Conservation (phyloP, 352 stramenopile species). For the Globisporangium polare region DNA sequence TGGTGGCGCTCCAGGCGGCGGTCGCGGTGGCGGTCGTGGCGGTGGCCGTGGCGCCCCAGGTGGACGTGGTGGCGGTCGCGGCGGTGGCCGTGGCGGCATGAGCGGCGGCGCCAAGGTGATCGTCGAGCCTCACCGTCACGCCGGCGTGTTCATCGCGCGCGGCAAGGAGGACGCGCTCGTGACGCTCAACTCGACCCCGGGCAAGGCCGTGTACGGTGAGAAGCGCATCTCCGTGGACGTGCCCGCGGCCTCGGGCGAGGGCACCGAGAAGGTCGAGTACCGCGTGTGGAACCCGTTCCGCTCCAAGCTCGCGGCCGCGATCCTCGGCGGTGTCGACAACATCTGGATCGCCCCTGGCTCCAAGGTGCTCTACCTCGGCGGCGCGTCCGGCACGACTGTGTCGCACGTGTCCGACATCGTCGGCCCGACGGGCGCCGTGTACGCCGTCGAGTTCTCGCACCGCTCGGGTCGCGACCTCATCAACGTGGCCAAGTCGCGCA, state of each 20-base stretch:
- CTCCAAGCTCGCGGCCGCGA: conserved; percentile 98
- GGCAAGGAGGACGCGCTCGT: conserved; percentile 99
- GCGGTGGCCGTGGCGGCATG: conserved; percentile 85
- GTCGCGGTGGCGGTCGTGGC: conserved; percentile 33
- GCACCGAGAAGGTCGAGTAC: conserved; percentile 98
- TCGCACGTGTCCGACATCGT: conserved; percentile 99
- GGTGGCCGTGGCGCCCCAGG: conserved; percentile 34
- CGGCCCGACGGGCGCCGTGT: conserved; percentile 95
- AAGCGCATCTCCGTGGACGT: conserved; percentile 99
- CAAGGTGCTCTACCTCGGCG: conserved; percentile 99
- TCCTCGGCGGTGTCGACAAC: conserved; percentile 98
- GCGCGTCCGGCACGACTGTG: conserved; percentile 97
- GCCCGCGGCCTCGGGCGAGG: conserved; percentile 81
- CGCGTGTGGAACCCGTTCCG: conserved; percentile 99
- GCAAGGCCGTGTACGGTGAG: conserved; percentile 99
- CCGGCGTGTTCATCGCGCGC: conserved; percentile 98
- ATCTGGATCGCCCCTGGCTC: conserved; percentile 97
- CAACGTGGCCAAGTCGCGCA: conserved; percentile 98
- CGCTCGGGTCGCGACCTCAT: conserved; percentile 98
- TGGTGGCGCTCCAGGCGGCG: conserved; percentile 39
- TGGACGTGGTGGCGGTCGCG: conserved; percentile 53
- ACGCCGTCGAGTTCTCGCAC: conserved; percentile 99
- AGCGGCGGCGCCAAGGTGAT: conserved; percentile 96
- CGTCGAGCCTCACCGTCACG: conserved; percentile 97
- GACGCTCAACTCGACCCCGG: conserved; percentile 98